A percentile compares a stretch with the other conserved stretches of the same genome.
Conservation (phyloP, 441 rosid genomes). For the Geranium incanum region DNA sequence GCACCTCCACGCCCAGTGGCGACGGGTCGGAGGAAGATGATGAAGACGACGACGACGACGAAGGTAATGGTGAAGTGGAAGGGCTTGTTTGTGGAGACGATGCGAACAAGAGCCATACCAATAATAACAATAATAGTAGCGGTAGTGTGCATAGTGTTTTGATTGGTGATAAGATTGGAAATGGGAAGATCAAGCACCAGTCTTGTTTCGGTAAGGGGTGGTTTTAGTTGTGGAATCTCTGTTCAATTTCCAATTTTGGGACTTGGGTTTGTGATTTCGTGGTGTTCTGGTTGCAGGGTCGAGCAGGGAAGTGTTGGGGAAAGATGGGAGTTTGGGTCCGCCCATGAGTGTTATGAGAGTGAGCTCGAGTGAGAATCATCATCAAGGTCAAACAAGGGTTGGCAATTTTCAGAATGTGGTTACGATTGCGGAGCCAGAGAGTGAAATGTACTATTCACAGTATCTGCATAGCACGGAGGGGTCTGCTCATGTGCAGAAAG, state of each 20-base stretch:
- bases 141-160: slow-evolving; percentile 15
- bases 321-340: slow-evolving; percentile 28
- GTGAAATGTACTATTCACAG: slow-evolving; percentile 52
- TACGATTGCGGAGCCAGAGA: slow-evolving; percentile 48
- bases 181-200: slow-evolving; percentile 34
- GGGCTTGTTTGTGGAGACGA: slow-evolving; percentile 16
- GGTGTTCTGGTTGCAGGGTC: slow-evolving; percentile 22
- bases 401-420: slow-evolving; percentile 29
- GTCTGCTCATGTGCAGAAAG: slow-evolving; percentile 43
- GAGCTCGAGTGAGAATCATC: slow-evolving; percentile 22
- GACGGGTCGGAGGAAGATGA: slow-evolving; percentile 50
- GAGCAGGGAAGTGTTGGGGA: slow-evolving; percentile 36
- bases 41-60: slow-evolving; percentile 24
- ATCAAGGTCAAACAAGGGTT: slow-evolving; percentile 24
- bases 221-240: background rate
- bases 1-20: slow-evolving; percentile 25
- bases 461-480: slow-evolving; percentile 42
- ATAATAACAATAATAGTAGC: slow-evolving; percentile 22
- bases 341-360: slow-evolving; percentile 2
- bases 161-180: slow-evolving; percentile 30
- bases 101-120: slow-evolving; percentile 12
- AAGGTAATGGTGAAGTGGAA: slow-evolving; percentile 18
- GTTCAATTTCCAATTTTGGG: slow-evolving; percentile 1
- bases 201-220: slow-evolving; percentile 31
- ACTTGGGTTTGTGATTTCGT: slow-evolving; percentile 13